Conservation (phyloP, 805 yeast genomes). For the Ogataea dorogensis region DNA sequence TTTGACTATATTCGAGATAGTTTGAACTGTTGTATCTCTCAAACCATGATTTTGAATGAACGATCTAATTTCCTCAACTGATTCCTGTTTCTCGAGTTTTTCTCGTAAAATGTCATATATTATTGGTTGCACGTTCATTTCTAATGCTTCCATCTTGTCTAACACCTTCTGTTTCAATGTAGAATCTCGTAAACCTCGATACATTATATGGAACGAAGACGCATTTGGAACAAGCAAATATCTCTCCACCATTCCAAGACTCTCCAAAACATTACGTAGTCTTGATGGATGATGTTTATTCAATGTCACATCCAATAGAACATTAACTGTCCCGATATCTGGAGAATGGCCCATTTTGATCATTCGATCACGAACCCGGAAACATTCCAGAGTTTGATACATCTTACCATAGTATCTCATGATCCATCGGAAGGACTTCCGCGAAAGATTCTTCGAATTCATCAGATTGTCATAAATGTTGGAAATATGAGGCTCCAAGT, state of each 20-base stretch:
- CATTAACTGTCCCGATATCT: conserved; percentile 12
- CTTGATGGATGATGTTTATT: conserved; percentile 13
- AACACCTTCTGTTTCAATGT: conserved; percentile 6
- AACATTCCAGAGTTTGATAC: conserved; percentile 15
- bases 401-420: conserved; percentile 12
- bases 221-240: conserved; percentile 10
- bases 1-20: conserved; percentile 2
- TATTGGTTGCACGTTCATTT: conserved; percentile 6
- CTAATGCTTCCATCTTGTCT: conserved; percentile 4
- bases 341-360: conserved; percentile 12
- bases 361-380: conserved; percentile 15
- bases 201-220: conserved; percentile 13
- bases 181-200: conserved; percentile 13
- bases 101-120: conserved; percentile 4
- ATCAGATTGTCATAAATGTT: conserved; percentile 11
- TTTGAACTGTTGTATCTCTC: not conserved
- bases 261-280: conserved; percentile 12
- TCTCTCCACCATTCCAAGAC: conserved; percentile 5
- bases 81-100: conserved; percentile 1
- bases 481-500: conserved; percentile 6
- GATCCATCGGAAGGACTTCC: conserved; percentile 13
- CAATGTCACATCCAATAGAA: conserved; percentile 12
- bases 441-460: conserved; percentile 8
- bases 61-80: conserved; percentile 1
- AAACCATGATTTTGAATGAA: conserved; percentile 1